A percentile compares a stretch with the other conserved stretches of the same genome.
These are phyloP conservation scores for Boeremia lycopersici DNA, from an alignment of 2,329 filamentous ascomycete species.

Conservation along the genomic window DNA sequence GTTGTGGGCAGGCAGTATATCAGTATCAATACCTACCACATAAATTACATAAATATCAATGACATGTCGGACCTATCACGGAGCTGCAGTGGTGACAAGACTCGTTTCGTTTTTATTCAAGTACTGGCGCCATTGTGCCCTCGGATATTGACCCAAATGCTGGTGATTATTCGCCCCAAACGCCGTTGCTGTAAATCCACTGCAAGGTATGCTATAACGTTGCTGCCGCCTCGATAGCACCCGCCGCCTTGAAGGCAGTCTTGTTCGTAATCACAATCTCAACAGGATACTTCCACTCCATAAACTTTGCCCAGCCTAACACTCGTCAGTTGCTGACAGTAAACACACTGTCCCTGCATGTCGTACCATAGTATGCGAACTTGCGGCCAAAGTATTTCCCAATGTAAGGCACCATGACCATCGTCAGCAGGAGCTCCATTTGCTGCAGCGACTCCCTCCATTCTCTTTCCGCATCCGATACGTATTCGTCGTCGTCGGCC, in stretches of 20 bases:
- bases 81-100: neutral
- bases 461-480: conserved; percentile 88
- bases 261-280: conserved; percentile 65
- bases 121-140: neutral
- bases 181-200: conserved; percentile 12
- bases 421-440: conserved; percentile 87
- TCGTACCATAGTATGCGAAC: conserved; percentile 94
- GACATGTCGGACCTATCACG: neutral
- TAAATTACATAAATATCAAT: too few species aligned
- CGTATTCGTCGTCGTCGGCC: conserved; percentile 61
- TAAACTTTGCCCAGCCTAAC: conserved; percentile 91
- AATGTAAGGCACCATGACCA: conserved; percentile 91
- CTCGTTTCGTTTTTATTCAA: neutral
- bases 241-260: conserved; percentile 53
- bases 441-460: conserved; percentile 96
- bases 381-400: conserved; percentile 95
- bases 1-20: neutral
- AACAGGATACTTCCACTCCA: conserved; percentile 91
- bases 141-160: neutral
- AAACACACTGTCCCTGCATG: neutral
- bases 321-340: conserved; percentile 4
- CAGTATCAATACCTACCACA: too few species aligned
- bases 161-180: conserved; percentile 4
- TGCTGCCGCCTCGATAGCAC: conserved; percentile 55
- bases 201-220: conserved; percentile 35